Conservation (phyloP, 225 moss, liverwort and hornwort genomes). For the Rhytidiadelphus loreus region DNA sequence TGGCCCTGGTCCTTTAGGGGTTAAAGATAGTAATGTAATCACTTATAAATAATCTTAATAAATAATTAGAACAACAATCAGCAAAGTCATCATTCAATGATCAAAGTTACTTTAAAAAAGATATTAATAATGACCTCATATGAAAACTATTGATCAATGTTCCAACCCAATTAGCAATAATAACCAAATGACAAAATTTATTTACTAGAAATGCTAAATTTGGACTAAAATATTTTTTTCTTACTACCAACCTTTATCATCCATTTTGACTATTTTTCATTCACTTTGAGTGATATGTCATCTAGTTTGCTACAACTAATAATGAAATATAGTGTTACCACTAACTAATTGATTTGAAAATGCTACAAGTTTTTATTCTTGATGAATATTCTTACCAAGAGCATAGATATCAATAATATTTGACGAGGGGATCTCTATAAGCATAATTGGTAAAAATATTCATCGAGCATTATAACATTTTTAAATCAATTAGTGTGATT, state of each 20-base stretch:
- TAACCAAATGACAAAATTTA: no score
- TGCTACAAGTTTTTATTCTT: no score
- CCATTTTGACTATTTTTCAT: neutral
- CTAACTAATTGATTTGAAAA: neutral
- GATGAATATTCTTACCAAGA: neutral
- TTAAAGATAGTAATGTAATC: neutral
- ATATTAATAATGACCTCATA: no score
- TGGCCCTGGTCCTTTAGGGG: no score
- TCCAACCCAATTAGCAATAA: neutral
- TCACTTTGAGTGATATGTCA: neutral
- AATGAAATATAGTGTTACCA: neutral
- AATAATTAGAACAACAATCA: neutral
- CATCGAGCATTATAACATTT: neutral
- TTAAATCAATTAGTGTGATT: neutral
- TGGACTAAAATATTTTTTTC: rapidly evolving
- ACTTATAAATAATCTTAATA: neutral
- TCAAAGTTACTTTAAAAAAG: neutral
- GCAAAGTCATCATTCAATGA: neutral
- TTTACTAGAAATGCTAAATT: neutral
- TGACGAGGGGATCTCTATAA: neutral
- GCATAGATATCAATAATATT: neutral
- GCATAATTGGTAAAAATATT: no score
- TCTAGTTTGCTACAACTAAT: neutral
- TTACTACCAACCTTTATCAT: neutral
- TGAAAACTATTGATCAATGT: neutral